Conservation (phyloP, 1,284 basidiomycete species). For the Pyrrhoderma noxium region DNA sequence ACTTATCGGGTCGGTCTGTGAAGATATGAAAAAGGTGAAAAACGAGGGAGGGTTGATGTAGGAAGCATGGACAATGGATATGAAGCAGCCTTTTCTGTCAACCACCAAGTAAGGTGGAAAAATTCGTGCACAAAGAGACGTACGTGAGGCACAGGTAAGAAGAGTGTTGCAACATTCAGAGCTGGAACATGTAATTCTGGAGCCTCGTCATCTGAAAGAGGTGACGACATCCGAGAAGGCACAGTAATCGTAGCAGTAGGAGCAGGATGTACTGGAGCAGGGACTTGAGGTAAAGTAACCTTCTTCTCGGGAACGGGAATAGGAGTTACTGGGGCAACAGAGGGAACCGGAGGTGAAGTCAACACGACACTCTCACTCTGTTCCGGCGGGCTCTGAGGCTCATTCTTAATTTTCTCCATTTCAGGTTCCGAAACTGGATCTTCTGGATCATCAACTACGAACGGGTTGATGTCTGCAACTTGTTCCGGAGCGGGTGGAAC, state of each 20-base stretch:
- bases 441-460: conserved; percentile 19
- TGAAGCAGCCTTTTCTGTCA: conserved; percentile 31
- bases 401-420: not conserved
- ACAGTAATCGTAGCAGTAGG: not conserved
- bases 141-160: conserved; percentile 78
- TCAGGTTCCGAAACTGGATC: conserved; percentile 17
- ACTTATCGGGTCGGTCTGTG: conserved; percentile 73
- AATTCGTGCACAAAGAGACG: conserved; percentile 36
- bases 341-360: conserved; percentile 1
- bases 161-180: conserved; percentile 64
- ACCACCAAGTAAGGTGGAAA: conserved; percentile 48
- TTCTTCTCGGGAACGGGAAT: no score
- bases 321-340: no score
- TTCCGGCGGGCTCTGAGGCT: not conserved
- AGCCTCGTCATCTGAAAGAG: conserved; percentile 33
- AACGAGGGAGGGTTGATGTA: conserved; percentile 14
- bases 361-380: not conserved
- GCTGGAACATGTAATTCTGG: conserved; percentile 50
- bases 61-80: conserved; percentile 14
- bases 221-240: conserved; percentile 33
- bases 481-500: not conserved
- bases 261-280: conserved; percentile 26
- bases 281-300: not conserved
- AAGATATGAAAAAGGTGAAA: conserved; percentile 28
- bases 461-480: conserved; percentile 15